Percentiles rank a stretch among this genome's conserved stretches.
Conservation (phyloP, 345 rosid genomes). For the Salix viminalis region DNA sequence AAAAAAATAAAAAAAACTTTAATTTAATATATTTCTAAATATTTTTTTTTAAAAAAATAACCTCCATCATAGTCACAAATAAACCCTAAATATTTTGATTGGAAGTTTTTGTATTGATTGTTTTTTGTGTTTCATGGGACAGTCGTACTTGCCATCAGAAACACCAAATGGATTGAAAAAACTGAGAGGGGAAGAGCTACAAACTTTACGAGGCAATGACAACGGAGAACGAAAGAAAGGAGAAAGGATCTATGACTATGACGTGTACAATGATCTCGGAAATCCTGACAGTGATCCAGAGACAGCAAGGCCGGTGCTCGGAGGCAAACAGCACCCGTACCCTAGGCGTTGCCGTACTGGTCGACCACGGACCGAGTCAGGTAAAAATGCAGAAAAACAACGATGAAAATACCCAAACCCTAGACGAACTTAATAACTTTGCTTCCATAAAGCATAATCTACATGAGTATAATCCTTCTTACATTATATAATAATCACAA, state of each 20-base stretch:
- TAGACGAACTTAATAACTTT: too few species aligned
- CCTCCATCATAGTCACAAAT: too few species aligned
- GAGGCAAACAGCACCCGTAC: slow-evolving; percentile 38
- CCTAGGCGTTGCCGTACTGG: slow-evolving; percentile 57
- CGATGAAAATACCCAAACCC: background rate
- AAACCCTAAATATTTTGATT: background rate
- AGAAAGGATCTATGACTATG: slow-evolving; percentile 77
- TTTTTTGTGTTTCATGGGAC: background rate
- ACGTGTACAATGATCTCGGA: slow-evolving; percentile 75
- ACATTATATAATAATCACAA: too few species aligned
- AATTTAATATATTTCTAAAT: too few species aligned
- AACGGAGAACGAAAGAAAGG: slow-evolving; percentile 47
- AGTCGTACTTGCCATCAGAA: slow-evolving; percentile 57
- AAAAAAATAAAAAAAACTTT: too few species aligned
- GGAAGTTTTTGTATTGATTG: background rate
- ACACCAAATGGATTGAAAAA: slow-evolving; percentile 64
- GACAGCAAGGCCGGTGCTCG: slow-evolving; percentile 36
- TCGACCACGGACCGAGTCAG: slow-evolving; percentile 24
- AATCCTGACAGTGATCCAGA: slow-evolving; percentile 41
- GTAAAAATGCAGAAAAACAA: slow-evolving; percentile 12
- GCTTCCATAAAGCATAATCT: too few species aligned
- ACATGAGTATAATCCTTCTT: too few species aligned
- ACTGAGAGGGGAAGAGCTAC: slow-evolving; percentile 56
- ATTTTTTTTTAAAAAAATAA: too few species aligned
- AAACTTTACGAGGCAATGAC: slow-evolving; percentile 51